These are phyloP conservation scores for Torrubiella hemipterigena DNA, from an alignment of 2,329 filamentous ascomycete species.

Conservation along the genomic window DNA sequence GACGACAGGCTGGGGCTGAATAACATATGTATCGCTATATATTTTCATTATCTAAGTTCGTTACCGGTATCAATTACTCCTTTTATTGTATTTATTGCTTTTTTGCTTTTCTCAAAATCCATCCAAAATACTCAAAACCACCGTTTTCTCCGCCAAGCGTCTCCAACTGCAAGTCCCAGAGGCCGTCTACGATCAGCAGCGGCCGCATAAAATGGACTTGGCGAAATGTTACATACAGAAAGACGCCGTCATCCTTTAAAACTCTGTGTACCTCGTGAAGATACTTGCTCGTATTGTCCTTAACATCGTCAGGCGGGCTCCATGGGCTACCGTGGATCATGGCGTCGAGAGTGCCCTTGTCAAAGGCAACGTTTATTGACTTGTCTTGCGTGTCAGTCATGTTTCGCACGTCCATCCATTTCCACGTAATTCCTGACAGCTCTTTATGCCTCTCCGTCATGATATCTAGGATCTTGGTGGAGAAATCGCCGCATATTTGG, in stretches of 20 bases:
- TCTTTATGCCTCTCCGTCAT: slow-evolving; percentile 32
- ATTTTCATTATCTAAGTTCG: too few relatives aligned
- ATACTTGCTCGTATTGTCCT: slow-evolving; percentile 34
- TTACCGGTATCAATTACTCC: too few relatives aligned
- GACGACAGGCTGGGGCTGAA: too few relatives aligned
- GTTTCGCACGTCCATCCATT: slow-evolving; percentile 35
- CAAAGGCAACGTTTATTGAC: slow-evolving; percentile 43
- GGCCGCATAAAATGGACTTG: slow-evolving; percentile 42
- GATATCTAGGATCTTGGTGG: slow-evolving; percentile 34
- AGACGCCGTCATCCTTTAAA: slow-evolving; percentile 32
- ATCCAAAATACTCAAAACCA: slow-evolving; percentile 37
- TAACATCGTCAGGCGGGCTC: slow-evolving; percentile 36
- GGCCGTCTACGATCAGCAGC: slow-evolving; percentile 26
- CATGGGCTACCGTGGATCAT: slow-evolving; percentile 43
- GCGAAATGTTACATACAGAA: slow-evolving; percentile 40
- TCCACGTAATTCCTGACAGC: slow-evolving; percentile 33
- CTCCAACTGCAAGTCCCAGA: slow-evolving; percentile 33
- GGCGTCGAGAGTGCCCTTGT: slow-evolving; percentile 43
- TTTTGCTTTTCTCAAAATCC: too few relatives aligned
- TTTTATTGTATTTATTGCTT: too few relatives aligned
- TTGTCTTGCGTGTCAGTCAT: slow-evolving; percentile 26
- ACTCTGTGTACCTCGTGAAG: slow-evolving; percentile 37
- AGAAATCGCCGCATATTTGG: slow-evolving; percentile 47
- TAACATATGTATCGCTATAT: too few relatives aligned
- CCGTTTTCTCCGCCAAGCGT: slow-evolving; percentile 22